Base-by-base conservation (phyloP, 1,284 basidiomycete species). In the Ceratobasidium sp. region DNA sequence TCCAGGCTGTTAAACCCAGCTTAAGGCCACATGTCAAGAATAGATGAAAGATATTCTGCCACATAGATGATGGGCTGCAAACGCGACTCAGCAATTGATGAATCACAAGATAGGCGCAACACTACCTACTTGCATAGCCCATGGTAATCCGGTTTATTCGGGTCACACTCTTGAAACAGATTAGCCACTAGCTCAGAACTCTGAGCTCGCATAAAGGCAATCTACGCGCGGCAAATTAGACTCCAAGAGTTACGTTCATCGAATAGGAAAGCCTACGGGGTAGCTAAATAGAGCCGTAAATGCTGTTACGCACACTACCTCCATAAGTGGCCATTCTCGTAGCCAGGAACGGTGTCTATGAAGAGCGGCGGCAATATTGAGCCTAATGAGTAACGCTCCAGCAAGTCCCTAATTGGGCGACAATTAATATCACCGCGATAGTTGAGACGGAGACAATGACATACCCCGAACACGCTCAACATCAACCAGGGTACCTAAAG, bases 141-240 rank as follows among this genome's bases (percentile, higher is more conserved):
- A 81, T 92, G 91, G 82, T 90, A 92, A 82, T 93, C 91, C 9
- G 88, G 87, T 81, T 89, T 91, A 10, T 85, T 84, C 9, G 90
- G 84, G 82, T 92, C 91, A 81, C 92, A 93, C 82, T 93, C 92
- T 81, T 91, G 89, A 82, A 93, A 93, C 4, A 93, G 86, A 81
- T 92, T 92, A 7, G 91, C 88, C 2, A 93, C 92, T 17, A 93
- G 84, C 81, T 92, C 91, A 0, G 91, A 92, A 1, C 91, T 88
- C 82, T 92, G 92, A 3, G 91, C 92, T 71, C 92, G 86, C 46
- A 89, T 86, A 81, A 90, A 89, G 52, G 89, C 88, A 75, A 90
- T 85, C 87, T 89, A 61, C 12, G 68, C 1, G 20, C 3, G 9
- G 57, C 61, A 44, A 44, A 20, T 46, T 23, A 17, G 64, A 26